Evolutionary conservation across 164 flowering plant species (phyloP).

Genomic region (Dillenia turbinata): DNA sequence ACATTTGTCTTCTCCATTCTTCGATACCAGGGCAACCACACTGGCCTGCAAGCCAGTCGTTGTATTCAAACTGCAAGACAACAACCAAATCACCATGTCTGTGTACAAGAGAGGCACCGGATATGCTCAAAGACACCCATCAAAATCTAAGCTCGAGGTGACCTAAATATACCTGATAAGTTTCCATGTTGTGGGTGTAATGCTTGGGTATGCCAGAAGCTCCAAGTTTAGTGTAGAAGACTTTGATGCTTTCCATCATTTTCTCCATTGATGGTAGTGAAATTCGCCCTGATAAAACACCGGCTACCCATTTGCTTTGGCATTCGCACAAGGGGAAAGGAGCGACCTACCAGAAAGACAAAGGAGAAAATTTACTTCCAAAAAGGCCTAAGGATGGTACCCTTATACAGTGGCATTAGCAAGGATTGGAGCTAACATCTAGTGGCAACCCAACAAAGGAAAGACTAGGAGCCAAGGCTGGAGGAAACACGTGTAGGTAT

Average conservation of each 20-base stretch:
- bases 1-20: conserved; percentile 77
- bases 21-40: conserved; percentile 43
- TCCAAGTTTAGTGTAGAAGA: conserved; percentile 52
- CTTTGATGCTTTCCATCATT: conserved; percentile 58
- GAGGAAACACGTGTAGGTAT: conserved; percentile 84
- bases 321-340: conserved; percentile 71
- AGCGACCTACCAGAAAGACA: conserved; percentile 37
- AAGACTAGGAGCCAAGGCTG: conserved; percentile 68
- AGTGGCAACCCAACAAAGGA: conserved; percentile 86
- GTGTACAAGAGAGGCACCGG: no score
- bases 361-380: background rate
- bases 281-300: conserved; percentile 60
- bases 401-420: background rate
- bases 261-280: conserved; percentile 53
- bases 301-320: conserved; percentile 89
- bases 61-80: conserved; percentile 60
- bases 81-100: no score
- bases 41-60: conserved; percentile 62
- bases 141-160: no score
- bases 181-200: conserved; percentile 56
- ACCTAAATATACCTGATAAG: conserved; percentile 40
- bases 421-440: conserved; percentile 40
- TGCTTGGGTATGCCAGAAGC: conserved; percentile 58
- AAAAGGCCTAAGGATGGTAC: background rate
- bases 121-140: no score